phyloP scores from a whole-genome alignment of 345 rosid species.

The Dovyalis caffra region DNA sequence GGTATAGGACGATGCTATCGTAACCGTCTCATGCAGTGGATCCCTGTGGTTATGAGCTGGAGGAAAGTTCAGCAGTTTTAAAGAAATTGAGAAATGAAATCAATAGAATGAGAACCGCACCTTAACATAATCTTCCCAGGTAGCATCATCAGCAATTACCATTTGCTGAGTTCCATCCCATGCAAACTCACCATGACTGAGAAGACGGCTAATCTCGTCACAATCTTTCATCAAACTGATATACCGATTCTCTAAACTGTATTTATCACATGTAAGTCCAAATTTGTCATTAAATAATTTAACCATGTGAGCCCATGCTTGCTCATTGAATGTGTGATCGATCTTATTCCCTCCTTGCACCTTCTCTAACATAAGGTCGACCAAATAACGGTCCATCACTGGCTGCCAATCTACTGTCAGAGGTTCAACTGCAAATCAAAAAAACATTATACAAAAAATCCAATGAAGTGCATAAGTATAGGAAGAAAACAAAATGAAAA shows the following conservation, averaged over 20 bases:
- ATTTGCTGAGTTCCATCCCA: constrained; percentile 64
- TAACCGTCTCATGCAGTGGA: too few species aligned
- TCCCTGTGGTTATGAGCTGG: not conserved
- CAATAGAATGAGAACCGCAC: constrained; percentile 26
- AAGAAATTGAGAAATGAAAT: not conserved
- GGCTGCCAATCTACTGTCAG: constrained; percentile 52
- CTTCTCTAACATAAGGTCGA: constrained; percentile 63
- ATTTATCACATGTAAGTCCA: constrained; percentile 45
- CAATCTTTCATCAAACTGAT: constrained; percentile 60
- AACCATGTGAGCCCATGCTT: constrained; percentile 58
- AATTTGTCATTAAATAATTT: constrained; percentile 54
- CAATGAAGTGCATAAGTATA: too few species aligned
- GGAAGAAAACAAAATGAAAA: too few species aligned
- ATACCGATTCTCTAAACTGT: constrained; percentile 50
- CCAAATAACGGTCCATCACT: constrained; percentile 49
- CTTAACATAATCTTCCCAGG: constrained; percentile 62
- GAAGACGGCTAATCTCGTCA: constrained; percentile 50
- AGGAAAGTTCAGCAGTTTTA: not conserved
- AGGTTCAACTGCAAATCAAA: constrained; percentile 37
- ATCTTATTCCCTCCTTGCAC: constrained; percentile 41
- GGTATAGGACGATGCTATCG: too few species aligned
- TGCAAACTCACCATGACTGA: constrained; percentile 45
- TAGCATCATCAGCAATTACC: constrained; percentile 45
- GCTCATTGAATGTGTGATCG: constrained; percentile 47
- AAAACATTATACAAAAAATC: not conserved